phyloP scores from a whole-genome alignment of 1,139 yeast species.

The Eremothecium gossypii region DNA sequence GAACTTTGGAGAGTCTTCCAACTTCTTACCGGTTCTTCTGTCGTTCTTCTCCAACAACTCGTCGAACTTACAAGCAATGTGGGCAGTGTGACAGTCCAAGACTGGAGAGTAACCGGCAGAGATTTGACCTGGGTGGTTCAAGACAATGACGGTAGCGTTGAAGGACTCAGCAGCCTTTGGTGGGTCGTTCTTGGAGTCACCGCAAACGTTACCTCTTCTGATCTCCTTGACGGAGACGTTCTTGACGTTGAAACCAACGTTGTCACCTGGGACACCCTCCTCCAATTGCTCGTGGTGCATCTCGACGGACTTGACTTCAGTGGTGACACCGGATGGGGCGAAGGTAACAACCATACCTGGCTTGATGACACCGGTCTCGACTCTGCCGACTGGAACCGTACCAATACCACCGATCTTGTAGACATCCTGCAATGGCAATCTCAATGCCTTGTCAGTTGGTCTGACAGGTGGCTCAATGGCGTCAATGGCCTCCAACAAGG shows the following conservation, averaged over 20 bases:
- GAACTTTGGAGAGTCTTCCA: conserved; percentile 78
- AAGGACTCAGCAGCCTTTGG: conserved; percentile 75
- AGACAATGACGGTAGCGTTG: conserved; percentile 83
- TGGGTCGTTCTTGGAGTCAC: conserved; percentile 94
- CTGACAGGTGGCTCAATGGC: conserved; percentile 78
- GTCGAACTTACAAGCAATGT: conserved; percentile 88
- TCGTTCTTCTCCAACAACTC: conserved; percentile 80
- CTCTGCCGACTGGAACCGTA: conserved; percentile 92
- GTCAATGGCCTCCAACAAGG: conserved; percentile 80
- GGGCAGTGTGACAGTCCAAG: conserved; percentile 91
- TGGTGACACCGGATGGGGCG: conserved; percentile 89
- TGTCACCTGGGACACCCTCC: conserved; percentile 90
- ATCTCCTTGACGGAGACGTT: conserved; percentile 89
- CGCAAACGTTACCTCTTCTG: conserved; percentile 93
- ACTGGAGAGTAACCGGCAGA: conserved; percentile 92
- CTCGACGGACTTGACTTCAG: conserved; percentile 90
- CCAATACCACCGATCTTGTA: conserved; percentile 93
- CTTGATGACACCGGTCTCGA: conserved; percentile 86
- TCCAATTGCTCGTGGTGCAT: conserved; percentile 86
- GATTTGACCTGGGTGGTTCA: conserved; percentile 92
- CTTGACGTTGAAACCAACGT: conserved; percentile 92
- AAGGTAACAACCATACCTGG: conserved; percentile 86
- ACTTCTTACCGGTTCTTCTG: conserved; percentile 87
- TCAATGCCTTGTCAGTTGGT: conserved; percentile 85
- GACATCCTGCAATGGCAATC: conserved; percentile 87